phyloP scores from a whole-genome alignment of 805 yeast genomes.

The Starmera caribaea region DNA sequence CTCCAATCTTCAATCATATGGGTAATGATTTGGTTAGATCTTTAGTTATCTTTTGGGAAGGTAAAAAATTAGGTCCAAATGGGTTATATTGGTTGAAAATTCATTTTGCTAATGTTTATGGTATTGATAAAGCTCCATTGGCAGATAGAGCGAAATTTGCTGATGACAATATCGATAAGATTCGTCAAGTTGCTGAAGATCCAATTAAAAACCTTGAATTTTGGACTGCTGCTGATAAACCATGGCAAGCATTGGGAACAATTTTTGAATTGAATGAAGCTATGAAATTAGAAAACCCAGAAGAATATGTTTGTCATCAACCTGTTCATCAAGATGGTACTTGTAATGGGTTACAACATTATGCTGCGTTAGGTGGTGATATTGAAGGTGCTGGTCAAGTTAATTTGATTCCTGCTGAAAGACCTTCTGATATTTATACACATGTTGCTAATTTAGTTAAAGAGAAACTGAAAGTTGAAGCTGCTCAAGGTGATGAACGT shows the following conservation, averaged over 20 bases:
- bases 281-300: conserved; percentile 50
- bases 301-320: conserved; percentile 54
- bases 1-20: conserved; percentile 73
- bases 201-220: conserved; percentile 51
- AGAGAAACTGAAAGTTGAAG: conserved; percentile 42
- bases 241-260: conserved; percentile 73
- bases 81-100: conserved; percentile 72
- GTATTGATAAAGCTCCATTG: conserved; percentile 64
- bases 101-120: conserved; percentile 65
- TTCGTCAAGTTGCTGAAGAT: conserved; percentile 48
- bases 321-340: conserved; percentile 87
- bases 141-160: conserved; percentile 51
- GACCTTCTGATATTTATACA: conserved; percentile 70
- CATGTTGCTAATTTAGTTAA: conserved; percentile 60
- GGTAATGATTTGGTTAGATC: conserved; percentile 76
- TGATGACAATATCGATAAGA: conserved; percentile 44
- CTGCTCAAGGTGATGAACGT: conserved; percentile 39
- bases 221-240: conserved; percentile 73
- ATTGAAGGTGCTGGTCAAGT: conserved; percentile 76
- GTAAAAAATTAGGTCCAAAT: conserved; percentile 50
- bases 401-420: conserved; percentile 58
- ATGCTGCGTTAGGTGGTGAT: conserved; percentile 84
- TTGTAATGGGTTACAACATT: conserved; percentile 79
- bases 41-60: conserved; percentile 66
- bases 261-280: conserved; percentile 62